phyloP scores from a whole-genome alignment of 2,329 filamentous ascomycete genomes.

The Juglanconis oblonga region DNA sequence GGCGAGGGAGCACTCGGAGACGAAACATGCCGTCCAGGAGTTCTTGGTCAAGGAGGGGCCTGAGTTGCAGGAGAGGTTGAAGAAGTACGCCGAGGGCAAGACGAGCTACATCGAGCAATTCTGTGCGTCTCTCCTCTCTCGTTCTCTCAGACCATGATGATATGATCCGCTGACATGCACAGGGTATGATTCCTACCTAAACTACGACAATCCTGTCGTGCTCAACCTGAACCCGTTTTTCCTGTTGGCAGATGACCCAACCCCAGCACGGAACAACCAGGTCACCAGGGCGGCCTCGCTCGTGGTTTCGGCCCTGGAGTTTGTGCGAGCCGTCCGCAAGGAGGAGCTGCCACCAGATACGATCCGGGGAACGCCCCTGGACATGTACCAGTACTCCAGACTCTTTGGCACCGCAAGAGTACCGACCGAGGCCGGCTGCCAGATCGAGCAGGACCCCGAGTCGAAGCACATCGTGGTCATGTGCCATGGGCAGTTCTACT shows the following conservation, averaged over 20 bases:
- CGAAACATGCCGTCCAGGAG: slow-evolving; percentile 73
- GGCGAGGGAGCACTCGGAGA: slow-evolving; percentile 78
- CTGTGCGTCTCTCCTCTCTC: slow-evolving; percentile 58
- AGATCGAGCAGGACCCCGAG: slow-evolving; percentile 91
- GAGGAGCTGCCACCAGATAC: slow-evolving; percentile 91
- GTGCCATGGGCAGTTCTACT: slow-evolving; percentile 95
- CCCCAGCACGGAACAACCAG: slow-evolving; percentile 92
- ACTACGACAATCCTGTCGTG: slow-evolving; percentile 96
- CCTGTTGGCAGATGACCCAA: slow-evolving; percentile 93
- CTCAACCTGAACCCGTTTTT: slow-evolving; percentile 98
- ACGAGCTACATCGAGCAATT: slow-evolving; percentile 99
- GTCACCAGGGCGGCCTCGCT: slow-evolving; percentile 91
- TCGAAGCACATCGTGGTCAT: slow-evolving; percentile 92
- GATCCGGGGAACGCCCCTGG: slow-evolving; percentile 77
- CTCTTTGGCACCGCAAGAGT: slow-evolving; percentile 93
- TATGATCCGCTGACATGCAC: slow-evolving; percentile 21
- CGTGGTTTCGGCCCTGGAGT: slow-evolving; percentile 84
- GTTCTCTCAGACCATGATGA: not conserved
- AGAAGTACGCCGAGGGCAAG: slow-evolving; percentile 84
- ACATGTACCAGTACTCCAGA: slow-evolving; percentile 98
- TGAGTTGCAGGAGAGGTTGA: slow-evolving; percentile 81
- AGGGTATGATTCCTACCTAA: slow-evolving; percentile 98
- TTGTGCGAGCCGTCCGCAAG: slow-evolving; percentile 86
- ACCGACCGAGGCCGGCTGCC: slow-evolving; percentile 89
- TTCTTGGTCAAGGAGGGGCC: slow-evolving; percentile 81